A percentile compares a stretch with the other conserved stretches of the same genome.
These are phyloP conservation scores for Penicillium riverlandense DNA, from an alignment of 495 filamentous ascomycete genomes.

Conservation along the genomic window DNA sequence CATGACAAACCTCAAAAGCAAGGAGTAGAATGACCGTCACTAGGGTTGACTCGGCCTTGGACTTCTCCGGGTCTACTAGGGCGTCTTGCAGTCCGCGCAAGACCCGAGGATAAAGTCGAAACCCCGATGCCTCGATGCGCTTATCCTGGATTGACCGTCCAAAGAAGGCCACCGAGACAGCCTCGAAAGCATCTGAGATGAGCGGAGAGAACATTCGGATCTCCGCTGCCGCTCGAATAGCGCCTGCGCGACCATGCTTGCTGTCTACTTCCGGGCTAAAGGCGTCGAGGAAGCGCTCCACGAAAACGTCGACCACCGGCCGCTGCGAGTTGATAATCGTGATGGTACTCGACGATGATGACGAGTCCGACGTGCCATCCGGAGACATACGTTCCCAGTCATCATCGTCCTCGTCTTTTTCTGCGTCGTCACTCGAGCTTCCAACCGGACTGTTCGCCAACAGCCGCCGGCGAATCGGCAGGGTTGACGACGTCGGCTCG, in stretches of 20 bases:
- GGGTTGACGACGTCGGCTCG: not conserved
- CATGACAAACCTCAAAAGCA: constrained; percentile 31
- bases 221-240: constrained; percentile 31
- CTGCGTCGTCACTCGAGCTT: constrained; percentile 8
- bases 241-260: constrained; percentile 34
- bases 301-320: constrained; percentile 31
- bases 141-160: constrained; percentile 32
- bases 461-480: constrained; percentile 5
- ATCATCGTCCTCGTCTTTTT: constrained; percentile 8
- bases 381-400: constrained; percentile 7
- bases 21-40: constrained; percentile 37
- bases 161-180: constrained; percentile 37
- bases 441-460: not conserved
- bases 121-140: constrained; percentile 30
- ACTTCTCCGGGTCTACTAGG: constrained; percentile 31
- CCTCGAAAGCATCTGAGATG: constrained; percentile 33
- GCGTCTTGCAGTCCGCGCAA: constrained; percentile 34
- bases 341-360: constrained; percentile 15
- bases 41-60: constrained; percentile 35
- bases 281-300: constrained; percentile 40
- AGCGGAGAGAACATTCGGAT: constrained; percentile 41
- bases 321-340: constrained; percentile 19
- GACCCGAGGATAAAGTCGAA: constrained; percentile 32
- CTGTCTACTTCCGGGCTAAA: constrained; percentile 36
- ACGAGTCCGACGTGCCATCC: constrained; percentile 13